phyloP scores from a whole-genome alignment of 2,329 filamentous ascomycete species.

The Aspergillus sp. region DNA sequence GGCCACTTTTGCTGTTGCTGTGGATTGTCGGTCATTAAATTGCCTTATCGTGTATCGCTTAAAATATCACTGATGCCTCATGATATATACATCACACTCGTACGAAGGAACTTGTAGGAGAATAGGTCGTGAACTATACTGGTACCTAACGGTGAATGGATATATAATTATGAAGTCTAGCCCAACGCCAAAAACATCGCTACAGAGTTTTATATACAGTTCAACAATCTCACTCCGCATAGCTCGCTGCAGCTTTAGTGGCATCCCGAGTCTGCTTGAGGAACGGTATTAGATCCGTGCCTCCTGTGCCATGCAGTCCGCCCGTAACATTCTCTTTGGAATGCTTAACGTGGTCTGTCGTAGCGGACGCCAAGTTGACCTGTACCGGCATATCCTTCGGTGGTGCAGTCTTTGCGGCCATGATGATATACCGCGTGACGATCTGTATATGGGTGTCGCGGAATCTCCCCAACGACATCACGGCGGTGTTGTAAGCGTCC shows the following conservation, averaged over 20 bases:
- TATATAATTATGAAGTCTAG: too few species aligned
- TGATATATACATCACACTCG: too few species aligned
- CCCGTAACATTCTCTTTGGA: slow-evolving; percentile 29
- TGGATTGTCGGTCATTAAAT: too few species aligned
- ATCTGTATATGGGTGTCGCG: slow-evolving; percentile 54
- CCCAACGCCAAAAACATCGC: too few species aligned
- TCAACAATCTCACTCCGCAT: not conserved
- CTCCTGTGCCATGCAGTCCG: slow-evolving; percentile 51
- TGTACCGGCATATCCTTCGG: slow-evolving; percentile 16
- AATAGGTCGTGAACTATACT: too few species aligned
- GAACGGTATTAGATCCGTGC: slow-evolving; percentile 54
- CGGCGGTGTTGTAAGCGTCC: slow-evolving; percentile 47
- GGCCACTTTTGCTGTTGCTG: too few species aligned
- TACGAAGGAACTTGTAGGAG: too few species aligned
- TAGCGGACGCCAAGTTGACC: slow-evolving; percentile 47
- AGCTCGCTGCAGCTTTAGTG: slow-evolving; percentile 43
- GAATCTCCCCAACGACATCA: slow-evolving; percentile 46
- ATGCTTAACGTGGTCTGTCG: slow-evolving; percentile 35
- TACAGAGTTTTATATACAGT: too few species aligned
- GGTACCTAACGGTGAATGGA: too few species aligned
- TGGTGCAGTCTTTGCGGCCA: slow-evolving; percentile 33
- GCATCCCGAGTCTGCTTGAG: slow-evolving; percentile 53
- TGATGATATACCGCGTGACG: slow-evolving; percentile 54
- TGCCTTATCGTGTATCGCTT: too few species aligned
- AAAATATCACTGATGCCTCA: too few species aligned